A percentile compares a stretch with the other conserved stretches of the same genome.
Conservation (phyloP, 176 grass and related monocot genomes). For the Oryza glumipatula region DNA sequence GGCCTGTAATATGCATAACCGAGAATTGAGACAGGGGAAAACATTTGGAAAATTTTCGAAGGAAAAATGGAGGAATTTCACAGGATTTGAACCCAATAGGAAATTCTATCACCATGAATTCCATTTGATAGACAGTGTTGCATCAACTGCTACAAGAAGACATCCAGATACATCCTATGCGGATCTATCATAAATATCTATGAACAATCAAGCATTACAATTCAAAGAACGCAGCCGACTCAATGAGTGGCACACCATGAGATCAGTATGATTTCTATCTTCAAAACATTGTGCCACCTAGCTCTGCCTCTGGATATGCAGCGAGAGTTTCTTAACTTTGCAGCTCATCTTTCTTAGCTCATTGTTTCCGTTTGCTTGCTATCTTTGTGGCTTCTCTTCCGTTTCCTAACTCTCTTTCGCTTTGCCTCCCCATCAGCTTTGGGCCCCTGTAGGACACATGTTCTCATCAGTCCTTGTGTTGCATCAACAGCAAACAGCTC, state of each 20-base stretch:
- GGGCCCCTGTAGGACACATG: conserved; percentile 35
- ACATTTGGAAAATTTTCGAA: too few species aligned
- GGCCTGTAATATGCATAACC: too few species aligned
- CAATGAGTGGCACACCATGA: background rate
- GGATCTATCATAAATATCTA: background rate
- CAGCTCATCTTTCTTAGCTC: conserved; percentile 33
- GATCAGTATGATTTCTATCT: background rate
- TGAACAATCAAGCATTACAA: background rate
- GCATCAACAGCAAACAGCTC: background rate
- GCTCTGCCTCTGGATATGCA: background rate
- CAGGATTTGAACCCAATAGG: too few species aligned
- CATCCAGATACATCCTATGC: background rate
- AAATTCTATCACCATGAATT: background rate
- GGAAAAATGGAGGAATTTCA: too few species aligned
- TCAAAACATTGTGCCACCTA: background rate
- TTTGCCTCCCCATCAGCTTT: conserved; percentile 40
- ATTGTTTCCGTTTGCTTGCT: conserved; percentile 29
- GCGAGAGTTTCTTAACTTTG: background rate
- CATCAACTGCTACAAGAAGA: background rate
- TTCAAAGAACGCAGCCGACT: background rate
- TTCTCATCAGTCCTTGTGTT: background rate
- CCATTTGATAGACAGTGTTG: background rate
- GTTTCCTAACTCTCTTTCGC: conserved; percentile 71
- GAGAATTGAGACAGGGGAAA: too few species aligned
- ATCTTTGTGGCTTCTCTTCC: conserved; percentile 50